Percentiles rank a stretch among this genome's conserved stretches.
phyloP scores from a whole-genome alignment of 208 protist species.

The Acanthamoeba rhysodes region DNA sequence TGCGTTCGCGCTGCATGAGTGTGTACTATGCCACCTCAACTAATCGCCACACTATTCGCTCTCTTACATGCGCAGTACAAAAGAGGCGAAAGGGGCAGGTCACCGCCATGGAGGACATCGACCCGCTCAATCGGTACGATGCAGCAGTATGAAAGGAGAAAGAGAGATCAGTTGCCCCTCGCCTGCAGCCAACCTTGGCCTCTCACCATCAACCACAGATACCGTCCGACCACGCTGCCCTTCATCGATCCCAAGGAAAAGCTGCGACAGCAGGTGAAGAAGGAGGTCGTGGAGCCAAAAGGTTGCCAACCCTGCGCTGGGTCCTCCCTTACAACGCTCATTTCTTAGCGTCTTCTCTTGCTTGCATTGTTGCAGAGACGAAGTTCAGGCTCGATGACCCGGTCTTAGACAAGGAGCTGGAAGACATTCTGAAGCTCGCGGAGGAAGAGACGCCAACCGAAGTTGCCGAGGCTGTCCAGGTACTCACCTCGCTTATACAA shows the following conservation, averaged over 20 bases:
- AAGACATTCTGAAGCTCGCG: no score
- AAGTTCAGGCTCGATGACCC: neutral
- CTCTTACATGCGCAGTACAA: neutral
- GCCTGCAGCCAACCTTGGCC: neutral
- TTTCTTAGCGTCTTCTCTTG: neutral
- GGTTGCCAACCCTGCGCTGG: neutral
- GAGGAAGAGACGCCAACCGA: no score
- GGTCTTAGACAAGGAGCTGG: no score
- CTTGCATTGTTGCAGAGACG: neutral
- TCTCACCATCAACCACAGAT: neutral
- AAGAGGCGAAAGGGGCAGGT: slow-evolving; percentile 40
- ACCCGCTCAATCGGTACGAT: slow-evolving; percentile 38
- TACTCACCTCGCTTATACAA: no score
- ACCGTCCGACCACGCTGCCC: slow-evolving; percentile 49
- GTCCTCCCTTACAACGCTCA: neutral
- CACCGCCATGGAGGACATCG: slow-evolving; percentile 65
- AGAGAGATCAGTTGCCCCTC: no score
- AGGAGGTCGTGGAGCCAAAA: neutral
- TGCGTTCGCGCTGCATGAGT: neutral
- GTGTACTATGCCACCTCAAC: neutral
- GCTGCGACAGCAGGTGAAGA: slow-evolving; percentile 20
- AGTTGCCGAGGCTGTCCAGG: neutral
- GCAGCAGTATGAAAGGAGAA: no score
- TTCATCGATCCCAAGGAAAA: slow-evolving; percentile 49
- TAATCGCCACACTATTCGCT: neutral